Percentiles rank a stretch among this genome's conserved stretches.
These are phyloP conservation scores for Citrus reticulata DNA, from an alignment of 345 rosid genomes.

Conservation along the genomic window DNA sequence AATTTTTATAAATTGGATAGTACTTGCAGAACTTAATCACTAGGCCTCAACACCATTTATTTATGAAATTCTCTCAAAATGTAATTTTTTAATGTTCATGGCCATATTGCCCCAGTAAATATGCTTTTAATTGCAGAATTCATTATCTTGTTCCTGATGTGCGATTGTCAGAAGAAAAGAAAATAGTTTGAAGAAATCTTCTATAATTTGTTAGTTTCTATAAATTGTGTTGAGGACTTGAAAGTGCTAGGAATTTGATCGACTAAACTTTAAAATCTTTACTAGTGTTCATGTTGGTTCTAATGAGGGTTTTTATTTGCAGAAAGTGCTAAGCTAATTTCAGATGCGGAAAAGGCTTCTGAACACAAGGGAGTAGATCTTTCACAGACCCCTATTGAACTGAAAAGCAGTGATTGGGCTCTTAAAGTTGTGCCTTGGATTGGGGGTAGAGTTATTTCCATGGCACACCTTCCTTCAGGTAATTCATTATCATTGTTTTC, in stretches of 20 bases:
- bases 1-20: background rate
- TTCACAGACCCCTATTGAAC: slow-evolving; percentile 56
- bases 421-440: slow-evolving; percentile 83
- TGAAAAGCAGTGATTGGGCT: slow-evolving; percentile 69
- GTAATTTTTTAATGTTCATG: background rate
- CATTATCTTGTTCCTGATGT: background rate
- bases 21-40: background rate
- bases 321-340: slow-evolving; percentile 59
- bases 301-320: slow-evolving; percentile 20
- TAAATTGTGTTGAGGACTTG: no score
- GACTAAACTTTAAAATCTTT: no score
- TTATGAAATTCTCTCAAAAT: background rate
- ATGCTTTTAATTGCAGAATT: no score
- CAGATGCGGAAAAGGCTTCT: slow-evolving; percentile 50
- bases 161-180: background rate
- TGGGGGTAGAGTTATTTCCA: slow-evolving; percentile 91
- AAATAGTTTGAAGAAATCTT: background rate
- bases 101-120: background rate
- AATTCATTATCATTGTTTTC: slow-evolving; percentile 12
- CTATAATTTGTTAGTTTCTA: background rate
- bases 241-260: no score
- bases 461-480: slow-evolving; percentile 92
- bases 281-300: no score
- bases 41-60: background rate
- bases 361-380: slow-evolving; percentile 66